Evolutionary conservation across 2,329 filamentous ascomycete genomes (phyloP), one percentile per base, ranked within the genome.

Genomic region (Daldinia sp.): DNA sequence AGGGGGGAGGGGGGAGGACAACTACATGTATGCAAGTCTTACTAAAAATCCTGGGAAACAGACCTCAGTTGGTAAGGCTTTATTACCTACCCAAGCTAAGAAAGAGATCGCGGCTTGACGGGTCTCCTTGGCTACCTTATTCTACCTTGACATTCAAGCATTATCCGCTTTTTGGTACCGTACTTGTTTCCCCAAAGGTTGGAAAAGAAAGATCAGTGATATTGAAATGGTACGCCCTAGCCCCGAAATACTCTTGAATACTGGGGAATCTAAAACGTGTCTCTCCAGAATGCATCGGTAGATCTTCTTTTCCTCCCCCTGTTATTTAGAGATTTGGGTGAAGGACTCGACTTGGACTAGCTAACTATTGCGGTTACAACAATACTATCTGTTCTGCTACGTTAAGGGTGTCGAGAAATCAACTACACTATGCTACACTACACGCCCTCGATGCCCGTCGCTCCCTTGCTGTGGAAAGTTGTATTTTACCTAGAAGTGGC

Each of bases 241-340:
- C 46, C 13, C 30, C 15, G 10, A 33, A 51, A 13, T 26, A 33
- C 46, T 12, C 18, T 18, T 26, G 46, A 30, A 33, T 26, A n/a
- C 46, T 33, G 46, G 46, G 26, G 46, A 51, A 51, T 51, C 28
- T 33, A 51, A 51, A 33, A 51, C 46, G 46, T 51, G 46, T 51
- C 46, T 51, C 46, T 18, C 26, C 15, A 18, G 26, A 51, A 51
- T 30, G 1, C 6, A 33, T 51, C 46, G 46, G 28, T 12, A 28
- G 26, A 33, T 33, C 26, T 51, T 33, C 5, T 30, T 33, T 28
- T 6, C 13, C 13, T 42, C 4, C 23, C 46, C 26, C 7, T 33
- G 13, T 10, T 51, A 12, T 18, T 51, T 33, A 51, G 33, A 15
- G 46, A 12, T 51, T 18, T 33, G 26, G 1, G 20, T 23, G 33